A percentile compares a stretch with the other conserved stretches of the same genome.
Conservation (phyloP, 2,329 filamentous ascomycete species). For the Hansfordia pulvinata region DNA sequence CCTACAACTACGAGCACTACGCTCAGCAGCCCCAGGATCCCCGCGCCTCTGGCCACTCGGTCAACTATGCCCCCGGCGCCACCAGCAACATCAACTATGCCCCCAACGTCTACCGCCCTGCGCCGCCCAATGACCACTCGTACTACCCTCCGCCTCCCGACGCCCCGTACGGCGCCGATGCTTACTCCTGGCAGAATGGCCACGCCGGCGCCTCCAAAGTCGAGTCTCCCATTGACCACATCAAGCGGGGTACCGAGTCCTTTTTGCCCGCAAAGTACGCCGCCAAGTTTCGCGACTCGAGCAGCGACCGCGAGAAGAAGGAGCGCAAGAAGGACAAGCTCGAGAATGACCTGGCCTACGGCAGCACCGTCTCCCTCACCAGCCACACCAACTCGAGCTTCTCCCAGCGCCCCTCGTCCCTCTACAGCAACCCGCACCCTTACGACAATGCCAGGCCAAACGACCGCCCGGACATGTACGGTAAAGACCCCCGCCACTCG, state of each 20-base stretch:
- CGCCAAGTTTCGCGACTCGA: slow-evolving; percentile 13
- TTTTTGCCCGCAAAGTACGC: slow-evolving; percentile 17
- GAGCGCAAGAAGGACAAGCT: slow-evolving; percentile 17
- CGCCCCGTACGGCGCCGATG: slow-evolving; percentile 1
- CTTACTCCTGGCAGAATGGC: too few species aligned
- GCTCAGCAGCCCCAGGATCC: slow-evolving; percentile 15
- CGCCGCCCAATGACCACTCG: slow-evolving; percentile 8
- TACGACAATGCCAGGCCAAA: too few species aligned
- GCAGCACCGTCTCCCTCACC: slow-evolving; percentile 15
- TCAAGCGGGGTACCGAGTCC: slow-evolving; percentile 15
- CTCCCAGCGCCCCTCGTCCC: slow-evolving; percentile 19
- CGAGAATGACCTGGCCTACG: slow-evolving; percentile 40
- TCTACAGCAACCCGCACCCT: too few species aligned
- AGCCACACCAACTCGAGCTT: slow-evolving; percentile 11
- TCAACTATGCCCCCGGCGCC: slow-evolving; percentile 20
- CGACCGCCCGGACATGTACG: too few species aligned
- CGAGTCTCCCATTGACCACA: slow-evolving; percentile 7
- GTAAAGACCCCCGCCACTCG: too few species aligned
- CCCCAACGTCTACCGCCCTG: slow-evolving; percentile 4
- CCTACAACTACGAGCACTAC: slow-evolving; percentile 21
- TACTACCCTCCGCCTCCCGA: too few species aligned
- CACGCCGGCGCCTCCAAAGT: slow-evolving; percentile 1
- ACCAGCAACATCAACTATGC: slow-evolving; percentile 19
- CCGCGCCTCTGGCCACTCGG: slow-evolving; percentile 17
- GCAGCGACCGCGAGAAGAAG: slow-evolving; percentile 18